Evolutionary conservation across 495 filamentous ascomycete species (phyloP), one percentile per base, ranked within the genome.

Genomic region (Penicillium ochrochloron): DNA sequence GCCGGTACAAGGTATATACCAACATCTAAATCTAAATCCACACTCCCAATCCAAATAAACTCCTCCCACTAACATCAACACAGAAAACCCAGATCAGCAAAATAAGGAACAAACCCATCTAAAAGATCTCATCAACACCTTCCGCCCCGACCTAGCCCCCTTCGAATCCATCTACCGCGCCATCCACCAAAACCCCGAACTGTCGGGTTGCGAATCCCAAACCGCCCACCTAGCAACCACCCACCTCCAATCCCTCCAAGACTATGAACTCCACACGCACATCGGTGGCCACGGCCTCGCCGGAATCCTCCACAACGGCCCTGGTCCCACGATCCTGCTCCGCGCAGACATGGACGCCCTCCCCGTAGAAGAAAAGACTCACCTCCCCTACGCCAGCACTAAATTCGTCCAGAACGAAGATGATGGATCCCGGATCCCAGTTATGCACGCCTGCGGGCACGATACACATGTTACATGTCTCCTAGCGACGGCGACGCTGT

Each of bases 371-470:
- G 87, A 90, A 64, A 65, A 77, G 42, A 89, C 85, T 1, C 81
- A 78, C 0, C 72, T 89, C 1, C 72, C 75, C 12, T 90, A 89
- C 66, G 82, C 85, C 0, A 88, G 84, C 69, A 76, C 66, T 19
- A 63, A 64, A 8, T 76, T 75, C 62, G 66, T 71, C 7, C 79
- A 79, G 54, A 77, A 83, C 64, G 63, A 63, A 6, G 73, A 83
- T 21, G 86, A 83, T 23, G 86, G 86, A 3, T 59, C 68, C 0
- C 72, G 75, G 50, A 77, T 78, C 48, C 83, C 85, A 0, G 85
- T 88, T 1, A 89, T 89, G 87, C 88, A 90, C 70, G 86, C 88
- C 34, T 89, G 87, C 71, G 88, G 88, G 1, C 88, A 91, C 62
- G 88, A 91, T 64, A 82, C 85, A 65, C 87, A 91, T 67, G 78